Conservation (phyloP, 495 filamentous ascomycete genomes). For the Gamarada debralockiae region DNA sequence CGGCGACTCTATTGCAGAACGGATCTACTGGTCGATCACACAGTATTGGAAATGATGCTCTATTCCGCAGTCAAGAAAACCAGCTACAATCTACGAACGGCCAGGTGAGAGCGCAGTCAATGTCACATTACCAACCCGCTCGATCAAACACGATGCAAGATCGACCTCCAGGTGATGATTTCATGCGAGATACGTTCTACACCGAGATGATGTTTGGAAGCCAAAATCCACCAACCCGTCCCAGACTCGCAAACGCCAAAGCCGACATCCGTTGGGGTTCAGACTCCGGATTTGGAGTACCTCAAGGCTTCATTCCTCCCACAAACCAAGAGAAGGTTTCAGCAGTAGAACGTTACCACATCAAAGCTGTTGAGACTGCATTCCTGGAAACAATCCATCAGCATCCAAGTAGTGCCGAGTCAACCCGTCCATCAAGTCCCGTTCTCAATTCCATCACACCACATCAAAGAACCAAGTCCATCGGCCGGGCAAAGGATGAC, state of each 20-base stretch:
- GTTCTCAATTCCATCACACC: slow-evolving; percentile 24
- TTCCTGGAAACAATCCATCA: slow-evolving; percentile 23
- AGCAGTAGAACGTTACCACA: slow-evolving; percentile 45
- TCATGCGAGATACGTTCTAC: slow-evolving; percentile 26
- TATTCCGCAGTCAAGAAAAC: slow-evolving; percentile 11
- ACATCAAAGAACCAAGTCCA: slow-evolving; percentile 28
- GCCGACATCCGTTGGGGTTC: slow-evolving; percentile 59
- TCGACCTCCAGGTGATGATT: slow-evolving; percentile 1
- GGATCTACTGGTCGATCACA: slow-evolving; percentile 21
- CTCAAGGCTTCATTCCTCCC: slow-evolving; percentile 51
- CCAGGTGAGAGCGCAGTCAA: slow-evolving; percentile 15
- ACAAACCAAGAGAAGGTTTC: slow-evolving; percentile 53
- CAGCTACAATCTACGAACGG: slow-evolving; percentile 11
- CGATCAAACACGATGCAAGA: slow-evolving; percentile 5
- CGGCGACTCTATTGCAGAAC: slow-evolving; percentile 30
- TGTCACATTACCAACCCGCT: slow-evolving; percentile 9
- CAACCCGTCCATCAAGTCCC: slow-evolving; percentile 57
- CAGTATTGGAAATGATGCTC: slow-evolving; percentile 5
- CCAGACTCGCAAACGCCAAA: slow-evolving; percentile 12
- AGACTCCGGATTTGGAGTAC: slow-evolving; percentile 53
- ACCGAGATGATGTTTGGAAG: slow-evolving; percentile 36
- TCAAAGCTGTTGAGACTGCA: slow-evolving; percentile 48
- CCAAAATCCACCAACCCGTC: neutral
- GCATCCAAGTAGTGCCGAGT: slow-evolving; percentile 43
- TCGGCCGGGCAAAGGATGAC: slow-evolving; percentile 35